Evolutionary conservation across 305 asterid species (phyloP).

Genomic region (Fraxinus xanthoxyloides): DNA sequence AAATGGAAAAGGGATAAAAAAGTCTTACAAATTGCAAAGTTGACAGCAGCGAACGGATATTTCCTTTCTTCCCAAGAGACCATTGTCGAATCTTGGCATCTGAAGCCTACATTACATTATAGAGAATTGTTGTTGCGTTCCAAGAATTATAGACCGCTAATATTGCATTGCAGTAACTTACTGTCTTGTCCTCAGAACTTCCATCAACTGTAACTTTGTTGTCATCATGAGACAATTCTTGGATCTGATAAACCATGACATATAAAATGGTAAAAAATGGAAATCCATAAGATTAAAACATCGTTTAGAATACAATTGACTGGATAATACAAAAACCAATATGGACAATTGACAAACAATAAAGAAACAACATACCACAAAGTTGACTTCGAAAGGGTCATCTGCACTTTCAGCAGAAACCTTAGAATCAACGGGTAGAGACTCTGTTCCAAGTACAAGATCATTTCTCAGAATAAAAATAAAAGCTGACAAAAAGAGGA

Average conservation of each 20-base stretch:
- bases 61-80: conserved; percentile 92
- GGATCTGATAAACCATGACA: conserved; percentile 49
- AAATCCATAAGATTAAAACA: neutral
- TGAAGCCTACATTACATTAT: conserved; percentile 47
- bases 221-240: conserved; percentile 49
- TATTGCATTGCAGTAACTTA: conserved; percentile 26
- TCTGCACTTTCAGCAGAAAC: conserved; percentile 41
- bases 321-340: neutral
- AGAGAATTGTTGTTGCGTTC: conserved; percentile 3
- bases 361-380: conserved; percentile 44
- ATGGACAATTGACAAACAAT: neutral
- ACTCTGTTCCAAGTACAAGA: conserved; percentile 37
- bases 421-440: conserved; percentile 27
- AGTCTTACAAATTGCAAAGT: conserved; percentile 77
- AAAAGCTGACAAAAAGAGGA: neutral
- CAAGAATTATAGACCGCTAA: neutral
- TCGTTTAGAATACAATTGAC: neutral
- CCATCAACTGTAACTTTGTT: conserved; percentile 35
- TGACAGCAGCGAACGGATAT: conserved; percentile 86
- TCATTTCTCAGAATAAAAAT: neutral
- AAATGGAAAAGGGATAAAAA: neutral
- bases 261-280: neutral
- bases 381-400: conserved; percentile 48
- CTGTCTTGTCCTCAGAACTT: conserved; percentile 50
- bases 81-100: conserved; percentile 81